Evolutionary conservation across 768 basidiomycete genomes (phyloP), one percentile per base, ranked within the genome.

Genomic region (Rhodotorula taiwanensis): DNA sequence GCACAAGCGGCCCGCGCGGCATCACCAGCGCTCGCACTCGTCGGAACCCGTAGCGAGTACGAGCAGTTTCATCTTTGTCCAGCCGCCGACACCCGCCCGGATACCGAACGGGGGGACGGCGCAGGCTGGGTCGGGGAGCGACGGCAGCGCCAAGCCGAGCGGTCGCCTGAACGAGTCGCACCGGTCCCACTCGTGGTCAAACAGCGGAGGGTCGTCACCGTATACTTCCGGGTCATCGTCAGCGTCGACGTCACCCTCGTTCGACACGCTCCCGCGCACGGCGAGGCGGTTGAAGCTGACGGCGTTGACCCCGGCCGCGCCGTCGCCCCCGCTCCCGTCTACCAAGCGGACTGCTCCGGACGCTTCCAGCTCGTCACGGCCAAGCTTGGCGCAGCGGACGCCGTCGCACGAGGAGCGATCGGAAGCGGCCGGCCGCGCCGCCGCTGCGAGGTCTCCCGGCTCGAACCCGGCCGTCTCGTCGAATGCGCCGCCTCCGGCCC

Each of bases 41-140:
- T 56, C 60, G 10, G 67, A 69, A 20, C 52, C 67, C 18, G 28
- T 65, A 31, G 51, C 66, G 42, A 62, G 49, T 43, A 53, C 63
- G 47, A 65, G 59, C 53, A 62, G 51, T 48, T 69, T 59, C 60
- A 65, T 69, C 42, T 69, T 62, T 41, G 67, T 69, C 16, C 63
- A 65, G 43, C 67, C 67, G 4, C 57, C 67, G 16, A 61, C 59
- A 11, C 62, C 67, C 0, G 56, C 59, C 27, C 23, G 23, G 14
- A 34, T n/a, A n/a, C n/a, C n/a, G n/a, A n/a, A n/a, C n/a, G n/a
- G n/a, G n/a, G n/a, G n/a, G n/a, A n/a, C n/a, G n/a, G n/a, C n/a
- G n/a, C n/a, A n/a, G n/a, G n/a, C n/a, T n/a, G n/a, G n/a, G n/a
- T n/a, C n/a, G n/a, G n/a, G n/a, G n/a, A n/a, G n/a, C n/a, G n/a